Base-by-base conservation (phyloP, 805 yeast genomes). In the Huiozyma naganishii region DNA sequence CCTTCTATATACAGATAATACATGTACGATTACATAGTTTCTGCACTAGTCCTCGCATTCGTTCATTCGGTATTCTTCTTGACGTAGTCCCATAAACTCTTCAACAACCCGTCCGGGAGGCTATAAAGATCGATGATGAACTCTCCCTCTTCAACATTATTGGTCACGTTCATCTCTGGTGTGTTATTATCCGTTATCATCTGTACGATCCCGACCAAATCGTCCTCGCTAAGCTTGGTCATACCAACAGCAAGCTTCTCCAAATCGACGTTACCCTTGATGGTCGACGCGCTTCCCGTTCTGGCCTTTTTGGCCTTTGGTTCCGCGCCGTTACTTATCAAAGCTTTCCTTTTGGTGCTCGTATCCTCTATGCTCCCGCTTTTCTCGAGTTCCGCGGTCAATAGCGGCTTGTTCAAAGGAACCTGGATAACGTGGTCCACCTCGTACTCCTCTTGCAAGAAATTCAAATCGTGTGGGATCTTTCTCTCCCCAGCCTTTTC, bases 181-280 rank as follows among this genome's bases (percentile, higher is more conserved):
- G 97, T 88, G 61, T 87, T 79, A 67, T 92, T 92, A 64, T 90
- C 97, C 40, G 95, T 88, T 37, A 90, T 92, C 97, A 92, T 90
- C 67, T 90, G 97, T 44, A 90, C 97, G 37, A 92, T 92, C 28
- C 89, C 94, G 44, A 92, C 76, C 52, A 90, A 71, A 64, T 92
- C 97, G 62, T 92, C 97, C 66, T 90, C 97, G 45, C 72, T 80
- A 49, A 90, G 72, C 64, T 85, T 85, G 44, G 95, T 86, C 55
- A 90, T 73, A 2, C 92, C 90, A 48, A 82, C 84, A 4, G 97
- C 96, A 56, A 90, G 74, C 59, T 82, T 80, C 59, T 92, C 97
- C 53, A 92, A 71, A 61, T 90, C 96, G 32, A 92, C 81, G 36
- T 73, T 72, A 6, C 89, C 92, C 61, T 83, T 84, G 28, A 76